Evolutionary conservation across 2,329 filamentous ascomycete genomes (phyloP).

Genomic region (Didymella sp.): DNA sequence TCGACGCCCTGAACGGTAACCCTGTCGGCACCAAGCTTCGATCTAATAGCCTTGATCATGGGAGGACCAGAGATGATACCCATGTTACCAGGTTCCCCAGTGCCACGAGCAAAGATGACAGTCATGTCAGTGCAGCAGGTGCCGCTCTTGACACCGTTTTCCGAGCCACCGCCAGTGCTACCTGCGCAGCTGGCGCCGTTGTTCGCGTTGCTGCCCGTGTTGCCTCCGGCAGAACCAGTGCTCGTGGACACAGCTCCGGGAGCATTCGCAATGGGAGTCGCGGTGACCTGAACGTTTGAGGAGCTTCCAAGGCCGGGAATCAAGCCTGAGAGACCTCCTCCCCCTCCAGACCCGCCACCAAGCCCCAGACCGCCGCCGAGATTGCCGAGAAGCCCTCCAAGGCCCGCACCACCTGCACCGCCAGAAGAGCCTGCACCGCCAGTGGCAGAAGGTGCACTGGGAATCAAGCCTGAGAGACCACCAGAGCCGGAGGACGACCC

Average conservation of each 20-base stretch:
- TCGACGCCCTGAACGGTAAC: conserved; percentile 45
- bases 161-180: conserved; percentile 34
- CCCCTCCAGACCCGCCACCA: neutral
- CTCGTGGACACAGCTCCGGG: conserved; percentile 2
- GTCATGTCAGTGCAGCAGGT: conserved; percentile 53
- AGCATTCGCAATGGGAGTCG: conserved; percentile 4
- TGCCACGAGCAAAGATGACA: conserved; percentile 55
- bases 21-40: conserved; percentile 34
- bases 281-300: conserved; percentile 1
- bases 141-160: conserved; percentile 51
- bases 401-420: too few species aligned
- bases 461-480: neutral
- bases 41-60: conserved; percentile 40
- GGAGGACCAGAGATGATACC: conserved; percentile 52
- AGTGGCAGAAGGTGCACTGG: neutral
- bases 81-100: conserved; percentile 53
- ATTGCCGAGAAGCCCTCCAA: neutral
- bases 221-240: conserved; percentile 13
- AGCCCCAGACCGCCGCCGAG: neutral
- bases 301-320: conserved; percentile 2
- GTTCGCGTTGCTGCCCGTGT: conserved; percentile 12
- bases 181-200: conserved; percentile 34
- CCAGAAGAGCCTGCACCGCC: conserved; percentile 4
- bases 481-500: neutral
- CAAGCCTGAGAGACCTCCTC: neutral